These are phyloP conservation scores for Calocera viscosa DNA, from an alignment of 768 basidiomycete species.

Conservation along the genomic window DNA sequence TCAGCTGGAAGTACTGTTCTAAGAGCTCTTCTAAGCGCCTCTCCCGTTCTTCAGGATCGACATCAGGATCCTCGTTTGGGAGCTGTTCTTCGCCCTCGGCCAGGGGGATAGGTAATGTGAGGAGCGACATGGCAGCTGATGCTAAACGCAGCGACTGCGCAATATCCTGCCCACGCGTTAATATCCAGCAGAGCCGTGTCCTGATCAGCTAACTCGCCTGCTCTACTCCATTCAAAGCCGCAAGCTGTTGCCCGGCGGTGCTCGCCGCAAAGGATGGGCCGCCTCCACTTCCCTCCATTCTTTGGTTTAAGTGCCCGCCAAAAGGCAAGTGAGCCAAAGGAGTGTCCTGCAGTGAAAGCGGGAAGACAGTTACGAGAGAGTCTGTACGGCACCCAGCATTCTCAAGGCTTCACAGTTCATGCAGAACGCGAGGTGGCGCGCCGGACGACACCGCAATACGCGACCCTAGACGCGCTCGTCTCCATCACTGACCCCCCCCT, in stretches of 20 bases:
- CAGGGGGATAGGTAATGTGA: slow-evolving; percentile 76
- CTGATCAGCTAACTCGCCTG: neutral
- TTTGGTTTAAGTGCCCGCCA: too few relatives aligned
- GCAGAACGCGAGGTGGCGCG: neutral
- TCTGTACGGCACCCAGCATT: too few relatives aligned
- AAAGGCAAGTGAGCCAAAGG: too few relatives aligned
- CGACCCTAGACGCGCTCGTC: neutral
- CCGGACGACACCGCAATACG: neutral
- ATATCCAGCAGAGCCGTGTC: neutral
- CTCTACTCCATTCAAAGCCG: neutral
- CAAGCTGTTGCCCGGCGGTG: neutral
- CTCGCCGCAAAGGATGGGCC: neutral
- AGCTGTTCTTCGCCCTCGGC: slow-evolving; percentile 39
- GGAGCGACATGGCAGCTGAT: slow-evolving; percentile 62
- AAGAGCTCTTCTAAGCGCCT: slow-evolving; percentile 77
- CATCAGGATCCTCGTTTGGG: slow-evolving; percentile 29
- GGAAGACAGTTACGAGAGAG: too few relatives aligned
- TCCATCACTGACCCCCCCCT: neutral
- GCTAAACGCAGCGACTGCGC: slow-evolving; percentile 61
- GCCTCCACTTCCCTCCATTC: neutral
- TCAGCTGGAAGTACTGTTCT: slow-evolving; percentile 71
- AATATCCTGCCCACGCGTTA: slow-evolving; percentile 45
- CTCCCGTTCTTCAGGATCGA: slow-evolving; percentile 70
- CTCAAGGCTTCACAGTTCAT: too few relatives aligned
- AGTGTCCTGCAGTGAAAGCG: too few relatives aligned